These are phyloP conservation scores for Malbranchea zuffiana DNA, from an alignment of 2,329 filamentous ascomycete genomes.

Conservation along the genomic window DNA sequence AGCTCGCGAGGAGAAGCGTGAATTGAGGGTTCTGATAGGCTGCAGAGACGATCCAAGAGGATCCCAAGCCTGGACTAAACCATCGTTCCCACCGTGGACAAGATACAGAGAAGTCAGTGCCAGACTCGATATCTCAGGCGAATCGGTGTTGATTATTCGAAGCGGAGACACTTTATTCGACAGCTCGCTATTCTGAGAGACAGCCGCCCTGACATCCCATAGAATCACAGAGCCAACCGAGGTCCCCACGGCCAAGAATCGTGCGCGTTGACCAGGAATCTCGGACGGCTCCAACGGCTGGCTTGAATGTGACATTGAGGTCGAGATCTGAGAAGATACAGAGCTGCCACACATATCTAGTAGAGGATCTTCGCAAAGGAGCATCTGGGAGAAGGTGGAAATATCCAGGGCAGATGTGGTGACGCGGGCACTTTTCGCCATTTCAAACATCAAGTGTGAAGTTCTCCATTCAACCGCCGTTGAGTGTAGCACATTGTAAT, in stretches of 20 bases:
- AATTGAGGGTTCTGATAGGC: constrained; percentile 77
- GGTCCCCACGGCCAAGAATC: constrained; percentile 73
- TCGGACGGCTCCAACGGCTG: constrained; percentile 41
- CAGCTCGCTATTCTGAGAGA: constrained; percentile 44
- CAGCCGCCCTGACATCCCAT: constrained; percentile 69
- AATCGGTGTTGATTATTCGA: constrained; percentile 80
- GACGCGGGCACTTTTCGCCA: constrained; percentile 50
- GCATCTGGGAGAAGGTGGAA: constrained; percentile 61
- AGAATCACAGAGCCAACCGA: constrained; percentile 63
- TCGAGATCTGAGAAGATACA: constrained; percentile 44
- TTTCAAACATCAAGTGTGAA: constrained; percentile 52
- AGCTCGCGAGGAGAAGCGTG: constrained; percentile 68
- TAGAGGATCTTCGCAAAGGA: constrained; percentile 67
- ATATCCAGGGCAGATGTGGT: constrained; percentile 61
- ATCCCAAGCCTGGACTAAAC: constrained; percentile 93
- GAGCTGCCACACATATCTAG: constrained; percentile 48
- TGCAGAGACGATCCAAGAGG: constrained; percentile 69
- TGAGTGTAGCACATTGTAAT: neutral
- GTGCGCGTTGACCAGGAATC: constrained; percentile 73
- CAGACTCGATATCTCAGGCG: constrained; percentile 72
- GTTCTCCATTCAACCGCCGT: constrained; percentile 54
- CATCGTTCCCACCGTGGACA: constrained; percentile 88
- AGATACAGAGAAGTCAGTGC: constrained; percentile 77
- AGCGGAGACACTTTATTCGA: constrained; percentile 56
- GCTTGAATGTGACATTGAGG: constrained; percentile 41